phyloP scores from a whole-genome alignment of 805 yeast species.

The Ogataea allantospora region DNA sequence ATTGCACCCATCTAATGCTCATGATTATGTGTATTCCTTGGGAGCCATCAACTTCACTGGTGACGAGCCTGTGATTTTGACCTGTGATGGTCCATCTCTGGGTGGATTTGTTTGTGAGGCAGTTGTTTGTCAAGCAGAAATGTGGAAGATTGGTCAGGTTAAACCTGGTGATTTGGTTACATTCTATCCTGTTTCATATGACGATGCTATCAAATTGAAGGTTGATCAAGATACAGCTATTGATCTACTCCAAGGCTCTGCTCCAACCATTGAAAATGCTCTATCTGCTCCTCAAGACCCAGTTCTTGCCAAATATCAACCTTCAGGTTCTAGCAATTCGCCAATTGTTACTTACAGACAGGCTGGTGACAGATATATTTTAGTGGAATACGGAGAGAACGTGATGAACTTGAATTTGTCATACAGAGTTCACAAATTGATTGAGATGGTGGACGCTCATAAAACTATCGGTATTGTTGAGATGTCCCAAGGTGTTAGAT shows the following conservation, averaged over 20 bases:
- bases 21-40: conserved; percentile 92
- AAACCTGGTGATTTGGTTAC: conserved; percentile 88
- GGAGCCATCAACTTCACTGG: conserved; percentile 99
- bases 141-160: conserved; percentile 98
- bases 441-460: conserved; percentile 63
- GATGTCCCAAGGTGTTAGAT: conserved; percentile 96
- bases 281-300: conserved; percentile 62
- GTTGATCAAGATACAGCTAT: conserved; percentile 56
- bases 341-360: conserved; percentile 87
- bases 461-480: conserved; percentile 81
- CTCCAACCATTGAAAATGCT: conserved; percentile 31
- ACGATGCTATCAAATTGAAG: conserved; percentile 65
- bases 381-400: conserved; percentile 92
- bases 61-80: conserved; percentile 95
- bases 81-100: conserved; percentile 96
- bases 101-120: conserved; percentile 98
- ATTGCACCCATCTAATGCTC: conserved; percentile 97
- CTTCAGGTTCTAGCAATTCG: conserved; percentile 42
- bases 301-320: conserved; percentile 53
- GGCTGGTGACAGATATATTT: conserved; percentile 92
- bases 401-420: conserved; percentile 79
- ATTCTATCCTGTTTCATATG: conserved; percentile 75
- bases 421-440: conserved; percentile 81
- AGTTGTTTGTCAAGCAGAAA: conserved; percentile 91
- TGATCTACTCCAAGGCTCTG: conserved; percentile 41